Evolutionary conservation across 306 rosid genomes (phyloP).

Genomic region (Prunus persica): DNA sequence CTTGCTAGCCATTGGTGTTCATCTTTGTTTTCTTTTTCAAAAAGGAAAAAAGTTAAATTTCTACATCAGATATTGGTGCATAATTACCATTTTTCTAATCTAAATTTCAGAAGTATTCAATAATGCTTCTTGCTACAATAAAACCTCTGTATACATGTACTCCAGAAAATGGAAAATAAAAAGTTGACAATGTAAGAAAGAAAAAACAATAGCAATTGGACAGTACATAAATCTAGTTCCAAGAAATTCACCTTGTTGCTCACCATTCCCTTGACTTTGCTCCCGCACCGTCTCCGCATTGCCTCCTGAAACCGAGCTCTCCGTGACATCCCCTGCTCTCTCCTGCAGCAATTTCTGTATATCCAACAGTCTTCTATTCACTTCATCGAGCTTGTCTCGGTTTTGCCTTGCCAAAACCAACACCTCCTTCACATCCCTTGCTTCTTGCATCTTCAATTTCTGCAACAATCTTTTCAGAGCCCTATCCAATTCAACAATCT

Average conservation of each 20-base stretch:
- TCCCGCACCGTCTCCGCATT: not conserved
- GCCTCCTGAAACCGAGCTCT: not conserved
- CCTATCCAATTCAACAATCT: slow-evolving; percentile 2
- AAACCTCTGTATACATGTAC: not conserved
- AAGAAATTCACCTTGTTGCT: not conserved
- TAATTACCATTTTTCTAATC: not conserved
- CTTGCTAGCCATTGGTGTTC: not conserved
- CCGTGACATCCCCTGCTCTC: not conserved
- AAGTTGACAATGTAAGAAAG: no score
- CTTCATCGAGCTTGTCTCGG: not conserved
- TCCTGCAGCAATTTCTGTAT: not conserved
- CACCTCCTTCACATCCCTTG: not conserved
- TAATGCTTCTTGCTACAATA: not conserved
- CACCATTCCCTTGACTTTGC: slow-evolving; percentile 1
- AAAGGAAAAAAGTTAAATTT: no score
- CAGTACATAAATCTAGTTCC: not conserved
- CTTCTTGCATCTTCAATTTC: not conserved
- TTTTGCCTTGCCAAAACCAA: not conserved
- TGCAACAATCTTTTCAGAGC: not conserved
- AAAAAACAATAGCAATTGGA: no score
- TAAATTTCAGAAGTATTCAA: not conserved
- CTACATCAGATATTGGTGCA: not conserved
- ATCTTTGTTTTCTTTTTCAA: not conserved
- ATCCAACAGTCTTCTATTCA: not conserved
- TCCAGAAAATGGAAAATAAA: no score